Base-by-base conservation (phyloP, 805 yeast genomes). In the Candida coleopterorum region DNA sequence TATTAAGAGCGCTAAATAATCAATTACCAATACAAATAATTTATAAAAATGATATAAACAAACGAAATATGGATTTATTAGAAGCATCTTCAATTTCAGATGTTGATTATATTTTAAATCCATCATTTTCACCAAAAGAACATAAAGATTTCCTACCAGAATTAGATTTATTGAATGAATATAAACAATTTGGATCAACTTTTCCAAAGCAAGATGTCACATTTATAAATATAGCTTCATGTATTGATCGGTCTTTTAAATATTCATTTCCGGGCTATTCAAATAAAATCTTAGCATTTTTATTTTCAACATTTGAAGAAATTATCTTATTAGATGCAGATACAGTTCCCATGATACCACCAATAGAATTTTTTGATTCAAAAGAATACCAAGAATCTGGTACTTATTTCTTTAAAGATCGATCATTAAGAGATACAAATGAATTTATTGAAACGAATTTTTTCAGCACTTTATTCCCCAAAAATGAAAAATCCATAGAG, bases 401-500 rank as follows among this genome's bases (percentile, higher is more conserved):
- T 10, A 42, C 60, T 2, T 41, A 45, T 29, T 51, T 53, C 33
- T 57, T 56, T 42, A 47, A 46, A 39, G 61, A 53, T 39, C 41
- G 54, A 34, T 42, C 40, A 32, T 47, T 57, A 20, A 41, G 61
- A 32, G 62, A 56, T 40, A 42, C 42, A 3, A 52, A 43, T 27
- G 39, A 32, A 24, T 43, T 33, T 29, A 23, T 43, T 3, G 73
- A 68, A 42, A 46, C 66, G 58, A 45, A 66, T 53, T 66, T 71
- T 40, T 72, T 76, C 51, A 53, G 58, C 23, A 68, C 69, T 28
- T 56, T 75, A 29, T 45, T 73, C 16, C 81, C 82, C 18, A 50
- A 52, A 0, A 37, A 41, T 12, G 45, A 44, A 22, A 51, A 48
- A 24, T 47, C 58, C 2, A 25, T 44, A 21, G 42, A 61, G 56